Evolutionary conservation across 495 filamentous ascomycete genomes (phyloP).

Genomic region (Podospora pseudocomata): DNA sequence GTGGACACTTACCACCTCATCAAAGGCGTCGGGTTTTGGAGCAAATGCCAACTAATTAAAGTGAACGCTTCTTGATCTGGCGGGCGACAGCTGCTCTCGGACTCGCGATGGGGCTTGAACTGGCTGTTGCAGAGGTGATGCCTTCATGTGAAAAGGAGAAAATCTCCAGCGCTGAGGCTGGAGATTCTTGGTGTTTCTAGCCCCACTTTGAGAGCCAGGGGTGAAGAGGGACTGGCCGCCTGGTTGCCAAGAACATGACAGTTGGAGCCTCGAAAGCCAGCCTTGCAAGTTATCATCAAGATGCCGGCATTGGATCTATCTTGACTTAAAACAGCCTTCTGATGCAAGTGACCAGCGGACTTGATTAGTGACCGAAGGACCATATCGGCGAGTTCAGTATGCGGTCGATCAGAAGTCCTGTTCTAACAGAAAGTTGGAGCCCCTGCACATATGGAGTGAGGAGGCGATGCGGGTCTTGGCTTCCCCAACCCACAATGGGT

Average conservation of each 20-base stretch:
- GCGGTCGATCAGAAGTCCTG: not conserved
- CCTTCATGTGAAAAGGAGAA: not conserved
- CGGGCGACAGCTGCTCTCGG: not conserved
- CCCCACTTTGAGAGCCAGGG: not conserved
- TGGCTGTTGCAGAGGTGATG: not conserved
- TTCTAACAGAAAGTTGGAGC: not conserved
- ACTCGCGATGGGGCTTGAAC: not conserved
- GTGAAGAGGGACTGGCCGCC: not conserved
- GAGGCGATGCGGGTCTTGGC: not conserved
- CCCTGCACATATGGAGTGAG: not conserved
- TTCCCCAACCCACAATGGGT: not conserved
- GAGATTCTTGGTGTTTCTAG: not conserved
- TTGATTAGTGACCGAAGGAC: not conserved
- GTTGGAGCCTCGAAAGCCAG: not conserved
- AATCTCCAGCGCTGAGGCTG: not conserved
- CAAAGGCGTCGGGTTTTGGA: not conserved
- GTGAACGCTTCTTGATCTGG: not conserved
- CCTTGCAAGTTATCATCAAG: not conserved
- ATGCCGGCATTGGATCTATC: not conserved
- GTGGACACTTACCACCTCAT: not conserved
- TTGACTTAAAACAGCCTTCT: not conserved
- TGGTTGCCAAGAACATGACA: not conserved
- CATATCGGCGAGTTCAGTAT: not conserved
- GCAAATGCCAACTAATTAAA: not conserved
- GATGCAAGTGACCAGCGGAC: not conserved